phyloP scores from a whole-genome alignment of 306 rosid genomes.

The Quercus glauca region DNA sequence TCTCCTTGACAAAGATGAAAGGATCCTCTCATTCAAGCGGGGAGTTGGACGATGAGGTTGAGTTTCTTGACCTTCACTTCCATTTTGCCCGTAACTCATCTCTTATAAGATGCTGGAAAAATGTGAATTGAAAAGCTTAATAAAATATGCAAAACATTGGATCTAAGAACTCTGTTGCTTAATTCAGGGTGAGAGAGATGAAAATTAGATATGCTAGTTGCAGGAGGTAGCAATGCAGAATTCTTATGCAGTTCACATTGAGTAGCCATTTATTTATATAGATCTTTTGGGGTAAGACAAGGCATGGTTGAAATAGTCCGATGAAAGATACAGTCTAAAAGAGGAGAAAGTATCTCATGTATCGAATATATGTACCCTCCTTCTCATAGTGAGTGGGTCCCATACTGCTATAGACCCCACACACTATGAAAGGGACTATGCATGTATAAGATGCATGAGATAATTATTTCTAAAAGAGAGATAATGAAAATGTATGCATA shows the following conservation, averaged over 20 bases:
- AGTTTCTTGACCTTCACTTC: neutral
- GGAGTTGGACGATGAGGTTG: slow-evolving; percentile 37
- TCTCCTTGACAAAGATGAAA: slow-evolving; percentile 83
- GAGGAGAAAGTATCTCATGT: no score
- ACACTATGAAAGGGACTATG: no score
- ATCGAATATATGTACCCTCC: no score
- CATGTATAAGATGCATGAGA: no score
- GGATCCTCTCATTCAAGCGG: slow-evolving; percentile 84
- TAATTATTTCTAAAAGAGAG: neutral
- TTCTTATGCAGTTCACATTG: neutral
- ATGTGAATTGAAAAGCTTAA: neutral
- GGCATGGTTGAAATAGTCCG: neutral
- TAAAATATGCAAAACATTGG: neutral
- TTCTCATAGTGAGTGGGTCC: no score
- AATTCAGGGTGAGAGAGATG: neutral
- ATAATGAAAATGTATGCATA: neutral
- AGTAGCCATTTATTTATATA: neutral
- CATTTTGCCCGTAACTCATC: slow-evolving; percentile 44
- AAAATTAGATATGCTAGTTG: neutral
- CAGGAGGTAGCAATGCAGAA: neutral
- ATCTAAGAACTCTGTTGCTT: neutral
- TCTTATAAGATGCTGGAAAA: slow-evolving; percentile 18
- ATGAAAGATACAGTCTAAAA: neutral
- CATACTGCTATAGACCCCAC: no score
- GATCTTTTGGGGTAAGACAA: neutral